Base-by-base conservation (phyloP, 2,329 filamentous ascomycete species). In the Fusarium subtropicale region DNA sequence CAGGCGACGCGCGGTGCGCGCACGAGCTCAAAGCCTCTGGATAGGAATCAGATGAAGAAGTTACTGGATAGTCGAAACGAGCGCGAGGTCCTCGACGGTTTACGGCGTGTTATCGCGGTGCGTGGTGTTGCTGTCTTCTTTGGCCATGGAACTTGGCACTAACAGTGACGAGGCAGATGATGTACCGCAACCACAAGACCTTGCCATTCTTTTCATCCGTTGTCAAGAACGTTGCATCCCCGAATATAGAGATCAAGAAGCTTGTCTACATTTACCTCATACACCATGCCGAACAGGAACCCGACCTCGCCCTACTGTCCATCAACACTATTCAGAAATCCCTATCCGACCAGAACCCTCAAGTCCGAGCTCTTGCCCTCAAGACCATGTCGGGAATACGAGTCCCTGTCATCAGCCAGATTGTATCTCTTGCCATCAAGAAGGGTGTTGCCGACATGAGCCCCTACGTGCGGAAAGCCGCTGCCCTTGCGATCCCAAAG, bases 291-390 rank as follows among this genome's bases (percentile, higher is more conserved):
- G 96, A 98, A 79, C 90, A 94, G 69, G 96, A 98, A 76, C 96
- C 95, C 60, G 96, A 99, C 80, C 92, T 97, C 46, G 94, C 96
- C 22, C 87, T 99, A 38, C 87, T 99, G 45, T 97, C 94, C 62
- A 97, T 99, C 86, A 99, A 99, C 81, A 97, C 96, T 9, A 98
- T 99, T 74, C 96, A 99, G 78, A 98, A 97, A 81, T 97, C 95
- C 12, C 88, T 99, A 61, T 97, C 94, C 26, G 96, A 99, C 80
- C 86, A 90, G 60, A 97, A 94, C 78, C 93, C 96, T 2, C 92
- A 97, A 76, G 90, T 97, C 22, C 91, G 96, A 71, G 93, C 95
- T 24, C 90, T 99, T 75, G 96, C 96, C 1, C 85, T 99, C 66
- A 93, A 94, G 68, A 97, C 96, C 70, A 99, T 99, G 95, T 97